Evolutionary conservation across 192 early-diverging fungal species (phyloP).

Genomic region (Oehlia diaphana): DNA sequence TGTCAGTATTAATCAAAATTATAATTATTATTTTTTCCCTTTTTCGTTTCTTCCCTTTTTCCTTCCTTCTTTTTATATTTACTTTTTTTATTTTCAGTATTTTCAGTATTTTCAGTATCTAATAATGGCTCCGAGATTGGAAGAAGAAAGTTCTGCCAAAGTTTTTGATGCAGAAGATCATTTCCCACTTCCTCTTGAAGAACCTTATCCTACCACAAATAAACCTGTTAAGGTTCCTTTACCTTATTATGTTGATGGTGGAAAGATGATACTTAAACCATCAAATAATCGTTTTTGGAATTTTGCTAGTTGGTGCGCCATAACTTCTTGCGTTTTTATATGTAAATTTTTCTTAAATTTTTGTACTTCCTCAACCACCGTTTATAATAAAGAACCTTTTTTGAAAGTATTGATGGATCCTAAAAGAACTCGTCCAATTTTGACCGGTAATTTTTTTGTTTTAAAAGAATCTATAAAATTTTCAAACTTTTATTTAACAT

Average conservation of each 20-base stretch:
- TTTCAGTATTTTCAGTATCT: too few species aligned
- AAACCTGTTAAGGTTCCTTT: constrained; percentile 14
- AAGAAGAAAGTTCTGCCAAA: background rate
- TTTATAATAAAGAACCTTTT: constrained; percentile 62
- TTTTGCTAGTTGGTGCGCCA: constrained; percentile 15
- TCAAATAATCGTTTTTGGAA: constrained; percentile 31
- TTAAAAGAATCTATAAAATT: too few species aligned
- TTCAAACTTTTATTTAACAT: too few species aligned
- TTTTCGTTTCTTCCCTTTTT: too few species aligned
- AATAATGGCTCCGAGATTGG: background rate
- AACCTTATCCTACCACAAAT: background rate
- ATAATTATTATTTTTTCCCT: too few species aligned
- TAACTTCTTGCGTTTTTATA: constrained; percentile 32
- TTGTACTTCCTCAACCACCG: constrained; percentile 35
- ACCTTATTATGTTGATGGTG: constrained; percentile 19
- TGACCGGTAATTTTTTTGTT: constrained; percentile 59
- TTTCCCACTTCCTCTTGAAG: background rate
- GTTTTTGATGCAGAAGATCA: background rate
- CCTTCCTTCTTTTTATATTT: too few species aligned
- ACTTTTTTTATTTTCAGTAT: too few species aligned
- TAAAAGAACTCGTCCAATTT: constrained; percentile 55
- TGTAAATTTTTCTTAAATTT: constrained; percentile 37
- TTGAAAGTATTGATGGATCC: constrained; percentile 54
- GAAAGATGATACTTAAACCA: constrained; percentile 16
- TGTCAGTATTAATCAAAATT: too few species aligned